These are phyloP conservation scores for Aspergillus sp. DNA, from an alignment of 2,329 filamentous ascomycete species.

Conservation along the genomic window DNA sequence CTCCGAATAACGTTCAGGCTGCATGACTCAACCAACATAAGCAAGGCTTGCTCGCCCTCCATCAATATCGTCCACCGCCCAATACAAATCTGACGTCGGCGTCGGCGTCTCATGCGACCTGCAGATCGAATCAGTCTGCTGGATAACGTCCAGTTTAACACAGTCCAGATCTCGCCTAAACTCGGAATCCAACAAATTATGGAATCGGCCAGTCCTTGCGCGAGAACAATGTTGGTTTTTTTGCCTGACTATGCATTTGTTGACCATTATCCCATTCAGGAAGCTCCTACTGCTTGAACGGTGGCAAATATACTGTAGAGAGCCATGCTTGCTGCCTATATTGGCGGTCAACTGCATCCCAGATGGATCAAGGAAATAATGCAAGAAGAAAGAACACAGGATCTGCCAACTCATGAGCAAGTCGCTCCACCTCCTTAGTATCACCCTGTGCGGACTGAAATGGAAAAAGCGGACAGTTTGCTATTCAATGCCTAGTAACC, in stretches of 20 bases:
- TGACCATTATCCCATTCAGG: background rate
- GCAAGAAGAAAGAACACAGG: background rate
- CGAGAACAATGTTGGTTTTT: background rate
- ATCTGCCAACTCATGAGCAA: background rate
- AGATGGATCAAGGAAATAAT: background rate
- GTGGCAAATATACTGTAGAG: background rate
- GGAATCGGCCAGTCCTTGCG: background rate
- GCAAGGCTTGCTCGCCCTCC: background rate
- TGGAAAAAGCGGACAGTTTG: background rate
- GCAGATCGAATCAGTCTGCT: background rate
- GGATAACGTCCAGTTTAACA: background rate
- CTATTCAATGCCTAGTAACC: no score
- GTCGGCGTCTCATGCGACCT: background rate
- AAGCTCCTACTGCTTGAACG: background rate
- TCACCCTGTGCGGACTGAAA: background rate
- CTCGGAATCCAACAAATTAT: background rate
- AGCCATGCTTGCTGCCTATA: background rate
- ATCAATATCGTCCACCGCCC: no score
- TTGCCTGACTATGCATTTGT: background rate
- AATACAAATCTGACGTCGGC: background rate
- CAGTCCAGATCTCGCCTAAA: background rate
- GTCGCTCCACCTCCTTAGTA: background rate
- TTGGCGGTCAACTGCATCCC: background rate
- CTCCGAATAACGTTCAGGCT: background rate
- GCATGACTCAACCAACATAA: background rate